A percentile compares a stretch with the other conserved stretches of the same genome.
Conservation (phyloP, 2,329 filamentous ascomycete species). For the Aspergillus sp. region DNA sequence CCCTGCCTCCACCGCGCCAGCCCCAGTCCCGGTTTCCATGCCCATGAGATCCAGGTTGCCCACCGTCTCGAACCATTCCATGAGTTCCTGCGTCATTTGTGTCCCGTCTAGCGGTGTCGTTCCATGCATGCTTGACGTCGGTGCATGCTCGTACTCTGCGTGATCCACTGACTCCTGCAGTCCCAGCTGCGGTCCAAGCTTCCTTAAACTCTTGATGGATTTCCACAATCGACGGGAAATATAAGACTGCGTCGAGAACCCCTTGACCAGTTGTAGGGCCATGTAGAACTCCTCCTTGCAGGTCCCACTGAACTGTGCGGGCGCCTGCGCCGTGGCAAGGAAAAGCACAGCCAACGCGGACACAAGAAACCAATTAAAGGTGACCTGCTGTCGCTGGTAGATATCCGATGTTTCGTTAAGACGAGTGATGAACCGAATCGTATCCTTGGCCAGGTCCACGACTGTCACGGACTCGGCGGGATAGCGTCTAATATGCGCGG, state of each 20-base stretch:
- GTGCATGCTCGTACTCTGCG: background rate
- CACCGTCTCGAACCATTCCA: constrained; percentile 54
- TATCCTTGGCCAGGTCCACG: constrained; percentile 56
- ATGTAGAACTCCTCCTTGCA: constrained; percentile 58
- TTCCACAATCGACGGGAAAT: constrained; percentile 56
- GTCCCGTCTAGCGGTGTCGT: constrained; percentile 41
- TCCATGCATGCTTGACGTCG: constrained; percentile 41
- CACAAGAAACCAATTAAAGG: constrained; percentile 59
- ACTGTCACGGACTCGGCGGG: constrained; percentile 61
- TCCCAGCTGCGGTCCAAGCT: constrained; percentile 52
- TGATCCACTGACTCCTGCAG: constrained; percentile 19
- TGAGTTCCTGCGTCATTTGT: constrained; percentile 52
- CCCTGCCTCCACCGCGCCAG: background rate
- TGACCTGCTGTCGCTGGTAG: constrained; percentile 53
- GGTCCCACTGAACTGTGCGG: constrained; percentile 48
- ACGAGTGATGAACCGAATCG: constrained; percentile 51
- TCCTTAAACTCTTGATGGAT: constrained; percentile 53
- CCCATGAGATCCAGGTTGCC: constrained; percentile 43
- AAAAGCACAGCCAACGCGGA: constrained; percentile 56
- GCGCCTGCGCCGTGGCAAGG: constrained; percentile 55
- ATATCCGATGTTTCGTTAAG: constrained; percentile 55
- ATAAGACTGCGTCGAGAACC: constrained; percentile 51
- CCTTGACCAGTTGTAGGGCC: constrained; percentile 55
- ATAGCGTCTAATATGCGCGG: constrained; percentile 68
- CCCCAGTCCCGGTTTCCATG: constrained; percentile 16